Evolutionary conservation across 352 stramenopile species (phyloP).

Genomic region (Pythium coloratum): DNA sequence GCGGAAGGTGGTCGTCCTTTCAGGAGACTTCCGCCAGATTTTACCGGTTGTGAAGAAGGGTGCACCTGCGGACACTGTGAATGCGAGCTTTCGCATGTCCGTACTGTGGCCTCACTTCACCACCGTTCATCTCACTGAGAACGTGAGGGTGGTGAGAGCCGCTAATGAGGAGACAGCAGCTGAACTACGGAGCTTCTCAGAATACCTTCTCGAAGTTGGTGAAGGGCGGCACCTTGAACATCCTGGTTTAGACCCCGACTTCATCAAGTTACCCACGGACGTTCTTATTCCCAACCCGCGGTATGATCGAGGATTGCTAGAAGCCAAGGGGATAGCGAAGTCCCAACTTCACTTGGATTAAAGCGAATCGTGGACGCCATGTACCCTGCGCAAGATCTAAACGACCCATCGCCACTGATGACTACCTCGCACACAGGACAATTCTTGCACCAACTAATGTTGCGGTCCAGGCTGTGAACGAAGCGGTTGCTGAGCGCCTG

Average conservation of each 20-base stretch:
- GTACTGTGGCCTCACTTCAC: neutral
- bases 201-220: constrained; percentile 10
- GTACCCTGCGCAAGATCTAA: constrained; percentile 8
- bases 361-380: constrained; percentile 15
- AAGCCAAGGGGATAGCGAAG: neutral
- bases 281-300: constrained; percentile 16
- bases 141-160: constrained; percentile 5
- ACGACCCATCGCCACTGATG: constrained; percentile 14
- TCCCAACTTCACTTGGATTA: constrained; percentile 1
- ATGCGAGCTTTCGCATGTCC: neutral
- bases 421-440: constrained; percentile 18
- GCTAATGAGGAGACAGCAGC: neutral
- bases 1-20: constrained; percentile 1
- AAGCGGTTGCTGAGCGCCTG: constrained; percentile 10
- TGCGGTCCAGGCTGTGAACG: constrained; percentile 14
- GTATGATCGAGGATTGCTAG: neutral
- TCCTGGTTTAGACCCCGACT: neutral
- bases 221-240: constrained; percentile 16
- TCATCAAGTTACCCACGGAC: constrained; percentile 13
- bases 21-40: constrained; percentile 10
- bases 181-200: constrained; percentile 4
- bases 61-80: neutral
- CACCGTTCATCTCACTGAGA: neutral
- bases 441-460: constrained; percentile 24
- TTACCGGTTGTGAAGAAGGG: constrained; percentile 1